A percentile compares a stretch with the other conserved stretches of the same genome.
These are phyloP conservation scores for Candida insectalens DNA, from an alignment of 805 yeast species.

Conservation along the genomic window DNA sequence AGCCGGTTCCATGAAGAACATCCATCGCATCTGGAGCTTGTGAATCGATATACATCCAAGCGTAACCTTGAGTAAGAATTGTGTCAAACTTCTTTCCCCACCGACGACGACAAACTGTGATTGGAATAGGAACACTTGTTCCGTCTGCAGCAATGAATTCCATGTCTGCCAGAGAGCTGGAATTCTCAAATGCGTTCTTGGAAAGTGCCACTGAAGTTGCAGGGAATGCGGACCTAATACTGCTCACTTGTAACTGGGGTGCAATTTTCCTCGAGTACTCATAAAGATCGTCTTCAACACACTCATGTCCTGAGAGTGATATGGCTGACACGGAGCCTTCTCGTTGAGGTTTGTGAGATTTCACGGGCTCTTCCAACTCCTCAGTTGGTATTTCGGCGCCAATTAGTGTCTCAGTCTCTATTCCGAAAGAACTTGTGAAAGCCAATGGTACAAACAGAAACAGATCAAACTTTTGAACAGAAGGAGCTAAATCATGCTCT, in stretches of 20 bases:
- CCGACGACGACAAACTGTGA: conserved; percentile 52
- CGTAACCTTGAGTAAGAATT: conserved; percentile 53
- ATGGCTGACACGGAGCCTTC: no score
- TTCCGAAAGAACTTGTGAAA: conserved; percentile 34
- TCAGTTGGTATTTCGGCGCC: no score
- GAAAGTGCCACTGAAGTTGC: conserved; percentile 73
- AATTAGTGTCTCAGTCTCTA: conserved; percentile 5
- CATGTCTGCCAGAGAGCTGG: conserved; percentile 56
- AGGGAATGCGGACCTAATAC: conserved; percentile 62
- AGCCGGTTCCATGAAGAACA: conserved; percentile 1
- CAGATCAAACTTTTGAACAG: conserved; percentile 37
- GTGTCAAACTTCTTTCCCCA: conserved; percentile 71
- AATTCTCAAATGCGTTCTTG: conserved; percentile 61
- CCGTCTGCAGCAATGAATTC: conserved; percentile 67
- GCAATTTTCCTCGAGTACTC: conserved; percentile 71
- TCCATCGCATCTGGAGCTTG: conserved; percentile 5
- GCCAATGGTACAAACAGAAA: conserved; percentile 43
- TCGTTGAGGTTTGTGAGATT: no score
- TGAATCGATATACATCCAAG: conserved; percentile 36
- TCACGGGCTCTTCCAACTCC: no score
- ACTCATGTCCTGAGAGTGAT: no score
- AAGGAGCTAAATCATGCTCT: conserved; percentile 30
- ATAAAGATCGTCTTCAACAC: no score
- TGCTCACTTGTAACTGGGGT: conserved; percentile 57
- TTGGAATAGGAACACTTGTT: conserved; percentile 52